These are phyloP conservation scores for Crithidia expoeki DNA, from an alignment of 208 protist genomes.

Conservation along the genomic window DNA sequence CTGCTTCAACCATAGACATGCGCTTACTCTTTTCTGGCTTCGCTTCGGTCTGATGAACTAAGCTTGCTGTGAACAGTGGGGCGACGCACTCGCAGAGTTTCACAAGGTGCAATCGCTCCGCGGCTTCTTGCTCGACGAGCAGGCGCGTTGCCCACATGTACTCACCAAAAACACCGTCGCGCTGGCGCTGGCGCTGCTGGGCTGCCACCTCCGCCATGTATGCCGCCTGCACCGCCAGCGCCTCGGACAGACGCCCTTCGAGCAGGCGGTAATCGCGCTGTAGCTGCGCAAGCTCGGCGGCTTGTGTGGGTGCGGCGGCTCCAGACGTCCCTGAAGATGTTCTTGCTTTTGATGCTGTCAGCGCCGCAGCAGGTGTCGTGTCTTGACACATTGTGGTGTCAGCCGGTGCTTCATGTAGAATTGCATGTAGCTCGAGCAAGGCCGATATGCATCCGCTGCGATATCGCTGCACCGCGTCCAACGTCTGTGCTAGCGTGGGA, in stretches of 20 bases:
- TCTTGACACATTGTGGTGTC: too few species aligned
- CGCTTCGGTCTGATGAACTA: too few species aligned
- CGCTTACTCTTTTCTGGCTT: too few species aligned
- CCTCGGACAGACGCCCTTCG: conserved; percentile 9
- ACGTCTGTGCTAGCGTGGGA: conserved; percentile 10
- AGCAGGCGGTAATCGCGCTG: conserved; percentile 8
- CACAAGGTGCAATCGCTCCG: conserved; percentile 20
- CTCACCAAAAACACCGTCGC: conserved; percentile 23
- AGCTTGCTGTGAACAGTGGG: neutral
- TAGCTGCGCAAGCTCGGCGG: conserved; percentile 14
- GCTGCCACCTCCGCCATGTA: conserved; percentile 16
- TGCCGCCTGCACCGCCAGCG: conserved; percentile 12
- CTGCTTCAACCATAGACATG: neutral
- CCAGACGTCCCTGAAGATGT: neutral
- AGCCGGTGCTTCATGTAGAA: neutral
- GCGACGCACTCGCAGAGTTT: conserved; percentile 5
- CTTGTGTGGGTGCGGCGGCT: neutral
- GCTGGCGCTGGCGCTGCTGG: conserved; percentile 24
- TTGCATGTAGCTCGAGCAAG: conserved; percentile 20
- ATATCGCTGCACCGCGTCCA: conserved; percentile 30
- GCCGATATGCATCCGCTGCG: conserved; percentile 30
- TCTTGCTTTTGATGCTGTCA: neutral
- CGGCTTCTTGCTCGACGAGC: conserved; percentile 31
- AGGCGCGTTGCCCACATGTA: conserved; percentile 23
- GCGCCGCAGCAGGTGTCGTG: too few species aligned